These are phyloP conservation scores for Hortaea sp. DNA, from an alignment of 2,329 filamentous ascomycete genomes.

Conservation along the genomic window DNA sequence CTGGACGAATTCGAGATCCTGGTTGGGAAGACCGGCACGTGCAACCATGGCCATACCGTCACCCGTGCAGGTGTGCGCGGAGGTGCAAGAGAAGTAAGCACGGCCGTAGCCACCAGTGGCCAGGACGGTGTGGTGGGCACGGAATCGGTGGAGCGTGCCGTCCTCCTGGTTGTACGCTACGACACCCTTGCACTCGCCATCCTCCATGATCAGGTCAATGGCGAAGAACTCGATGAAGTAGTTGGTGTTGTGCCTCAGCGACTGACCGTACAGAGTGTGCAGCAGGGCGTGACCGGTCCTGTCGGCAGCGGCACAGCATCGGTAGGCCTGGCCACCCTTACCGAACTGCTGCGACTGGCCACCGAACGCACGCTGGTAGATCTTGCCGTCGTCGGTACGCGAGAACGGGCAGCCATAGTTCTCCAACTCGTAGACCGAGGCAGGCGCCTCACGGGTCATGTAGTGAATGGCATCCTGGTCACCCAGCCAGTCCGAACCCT, in stretches of 20 bases:
- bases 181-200: conserved; percentile 91
- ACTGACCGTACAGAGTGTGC: conserved; percentile 97
- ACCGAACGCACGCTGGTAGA: conserved; percentile 98
- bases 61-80: conserved; percentile 95
- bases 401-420: conserved; percentile 97
- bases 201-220: conserved; percentile 93
- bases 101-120: conserved; percentile 96
- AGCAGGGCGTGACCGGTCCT: conserved; percentile 94
- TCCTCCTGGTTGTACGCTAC: conserved; percentile 98
- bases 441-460: conserved; percentile 91
- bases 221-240: conserved; percentile 99
- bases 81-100: conserved; percentile 97
- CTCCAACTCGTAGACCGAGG: conserved; percentile 87
- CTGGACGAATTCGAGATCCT: conserved; percentile 98
- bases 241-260: conserved; percentile 93
- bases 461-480: conserved; percentile 98
- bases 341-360: conserved; percentile 91
- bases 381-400: conserved; percentile 90
- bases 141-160: conserved; percentile 92
- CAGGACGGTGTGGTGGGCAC: conserved; percentile 90
- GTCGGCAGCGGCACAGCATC: conserved; percentile 92
- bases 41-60: conserved; percentile 99
- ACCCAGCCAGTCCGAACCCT: conserved; percentile 94
- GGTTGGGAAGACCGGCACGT: conserved; percentile 92
- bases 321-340: conserved; percentile 95